phyloP scores from a whole-genome alignment of 2,329 filamentous ascomycete genomes.

The Sarocladiaceae sp. region DNA sequence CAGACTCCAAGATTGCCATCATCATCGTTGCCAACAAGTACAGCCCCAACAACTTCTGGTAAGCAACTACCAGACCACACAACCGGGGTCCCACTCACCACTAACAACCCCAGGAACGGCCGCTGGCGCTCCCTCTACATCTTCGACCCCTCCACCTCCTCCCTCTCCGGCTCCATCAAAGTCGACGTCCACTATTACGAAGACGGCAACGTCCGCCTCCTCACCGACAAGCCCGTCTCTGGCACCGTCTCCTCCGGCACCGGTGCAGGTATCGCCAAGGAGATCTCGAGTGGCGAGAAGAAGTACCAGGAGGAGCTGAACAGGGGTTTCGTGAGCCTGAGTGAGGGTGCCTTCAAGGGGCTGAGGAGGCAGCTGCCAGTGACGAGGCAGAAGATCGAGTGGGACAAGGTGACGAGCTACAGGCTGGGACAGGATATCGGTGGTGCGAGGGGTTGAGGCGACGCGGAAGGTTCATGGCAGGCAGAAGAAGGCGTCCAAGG shows the following conservation, averaged over 20 bases:
- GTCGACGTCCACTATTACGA: constrained; percentile 99
- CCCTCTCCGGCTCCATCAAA: constrained; percentile 73
- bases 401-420: constrained; percentile 97
- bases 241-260: constrained; percentile 55
- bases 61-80: constrained; percentile 17
- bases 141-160: constrained; percentile 61
- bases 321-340: constrained; percentile 77
- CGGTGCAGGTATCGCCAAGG: constrained; percentile 64
- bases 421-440: constrained; percentile 75
- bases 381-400: constrained; percentile 97
- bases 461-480: constrained; percentile 52
- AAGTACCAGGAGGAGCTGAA: constrained; percentile 97
- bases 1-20: constrained; percentile 70
- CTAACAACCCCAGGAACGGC: constrained; percentile 64
- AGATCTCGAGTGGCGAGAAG: constrained; percentile 75
- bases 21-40: constrained; percentile 93
- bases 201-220: constrained; percentile 90
- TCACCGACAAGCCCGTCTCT: constrained; percentile 74
- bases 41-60: constrained; percentile 97
- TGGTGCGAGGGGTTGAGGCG: constrained; percentile 30
- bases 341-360: constrained; percentile 92
- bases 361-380: constrained; percentile 89
- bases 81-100: not conserved
- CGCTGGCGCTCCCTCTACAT: constrained; percentile 90
- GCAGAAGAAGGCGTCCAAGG: constrained; percentile 24